Conservation (phyloP, 2,329 filamentous ascomycete genomes). For the Pseudogymnoascus sp. region DNA sequence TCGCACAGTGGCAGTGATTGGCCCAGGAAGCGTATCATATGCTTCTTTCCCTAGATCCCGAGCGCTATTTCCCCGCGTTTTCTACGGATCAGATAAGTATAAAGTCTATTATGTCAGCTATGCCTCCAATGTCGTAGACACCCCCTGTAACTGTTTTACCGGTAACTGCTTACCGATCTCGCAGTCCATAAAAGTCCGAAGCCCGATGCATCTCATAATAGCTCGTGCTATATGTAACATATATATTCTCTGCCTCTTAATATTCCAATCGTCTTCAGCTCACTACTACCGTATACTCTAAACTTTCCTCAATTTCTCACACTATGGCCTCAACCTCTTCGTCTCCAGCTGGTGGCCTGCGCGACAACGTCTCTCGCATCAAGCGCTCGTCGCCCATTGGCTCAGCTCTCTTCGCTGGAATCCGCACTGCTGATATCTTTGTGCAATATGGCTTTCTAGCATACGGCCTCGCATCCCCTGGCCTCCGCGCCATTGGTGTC, state of each 20-base stretch:
- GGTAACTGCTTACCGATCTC: background rate
- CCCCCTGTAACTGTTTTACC: background rate
- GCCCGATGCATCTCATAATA: background rate
- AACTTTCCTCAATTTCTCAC: background rate
- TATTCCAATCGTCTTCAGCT: background rate
- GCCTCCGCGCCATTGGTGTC: conserved; percentile 37
- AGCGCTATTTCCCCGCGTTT: background rate
- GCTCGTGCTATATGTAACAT: background rate
- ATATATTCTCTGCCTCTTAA: background rate
- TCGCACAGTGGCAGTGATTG: background rate
- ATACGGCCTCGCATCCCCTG: conserved; percentile 39
- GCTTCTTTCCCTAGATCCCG: background rate
- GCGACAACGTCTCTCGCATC: background rate
- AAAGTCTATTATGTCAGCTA: background rate
- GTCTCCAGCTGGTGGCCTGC: background rate
- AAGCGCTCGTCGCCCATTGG: conserved; percentile 31
- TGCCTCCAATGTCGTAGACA: background rate
- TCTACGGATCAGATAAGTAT: background rate
- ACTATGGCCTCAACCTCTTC: background rate
- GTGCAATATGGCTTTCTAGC: conserved; percentile 44
- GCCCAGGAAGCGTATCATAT: background rate
- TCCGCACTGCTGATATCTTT: conserved; percentile 40
- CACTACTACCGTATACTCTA: background rate
- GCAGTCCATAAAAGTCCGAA: background rate
- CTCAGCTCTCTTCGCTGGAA: conserved; percentile 35